These are phyloP conservation scores for Stachybotrys elegans DNA, from an alignment of 2,329 filamentous ascomycete genomes.

Conservation along the genomic window DNA sequence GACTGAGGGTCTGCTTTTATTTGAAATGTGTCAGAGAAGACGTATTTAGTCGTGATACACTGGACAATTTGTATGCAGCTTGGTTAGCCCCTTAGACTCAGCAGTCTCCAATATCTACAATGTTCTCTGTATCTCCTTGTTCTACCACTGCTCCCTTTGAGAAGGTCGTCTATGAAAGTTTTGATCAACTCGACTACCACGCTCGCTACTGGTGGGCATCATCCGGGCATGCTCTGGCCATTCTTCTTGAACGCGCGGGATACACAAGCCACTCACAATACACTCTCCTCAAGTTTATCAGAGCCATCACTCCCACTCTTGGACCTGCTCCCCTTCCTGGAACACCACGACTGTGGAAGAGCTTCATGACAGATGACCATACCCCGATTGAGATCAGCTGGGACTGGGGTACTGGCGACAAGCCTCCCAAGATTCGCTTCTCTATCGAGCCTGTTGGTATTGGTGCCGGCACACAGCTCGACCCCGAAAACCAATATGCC, in stretches of 20 bases:
- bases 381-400: slow-evolving; percentile 32
- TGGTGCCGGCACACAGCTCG: slow-evolving; percentile 17
- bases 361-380: slow-evolving; percentile 35
- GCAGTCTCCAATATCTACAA: too few relatives aligned
- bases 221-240: slow-evolving; percentile 1
- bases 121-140: too few relatives aligned
- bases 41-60: too few relatives aligned
- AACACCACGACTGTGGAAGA: slow-evolving; percentile 22
- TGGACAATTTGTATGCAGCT: too few relatives aligned
- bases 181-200: too few relatives aligned
- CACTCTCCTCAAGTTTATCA: too few relatives aligned
- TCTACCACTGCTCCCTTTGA: too few relatives aligned
- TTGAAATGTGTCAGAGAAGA: too few relatives aligned
- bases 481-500: slow-evolving; percentile 18
- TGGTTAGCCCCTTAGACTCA: too few relatives aligned
- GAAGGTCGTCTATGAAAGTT: too few relatives aligned
- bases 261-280: too few relatives aligned
- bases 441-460: slow-evolving; percentile 25
- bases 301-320: not conserved
- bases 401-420: slow-evolving; percentile 20
- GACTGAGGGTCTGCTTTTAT: too few relatives aligned
- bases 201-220: slow-evolving; percentile 5
- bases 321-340: not conserved
- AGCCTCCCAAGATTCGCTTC: slow-evolving; percentile 22
- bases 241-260: slow-evolving; percentile 2